phyloP scores from a whole-genome alignment of 106 monocot genomes.

The Amphibolis antarctica region DNA sequence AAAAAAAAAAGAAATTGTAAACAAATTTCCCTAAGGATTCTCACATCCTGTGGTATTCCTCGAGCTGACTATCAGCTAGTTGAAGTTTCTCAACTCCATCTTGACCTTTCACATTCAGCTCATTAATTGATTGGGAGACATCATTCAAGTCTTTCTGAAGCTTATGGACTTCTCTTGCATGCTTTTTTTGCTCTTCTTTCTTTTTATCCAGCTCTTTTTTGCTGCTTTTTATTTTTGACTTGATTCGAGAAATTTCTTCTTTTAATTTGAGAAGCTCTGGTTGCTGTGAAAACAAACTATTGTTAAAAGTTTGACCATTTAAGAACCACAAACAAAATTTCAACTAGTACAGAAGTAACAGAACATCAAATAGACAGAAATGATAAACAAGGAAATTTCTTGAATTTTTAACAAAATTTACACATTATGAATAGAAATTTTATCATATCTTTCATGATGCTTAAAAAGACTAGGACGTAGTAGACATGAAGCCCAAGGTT shows the following conservation, averaged over 20 bases:
- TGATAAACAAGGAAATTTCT: no score
- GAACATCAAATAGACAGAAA: no score
- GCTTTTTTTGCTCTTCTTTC: slow-evolving; percentile 67
- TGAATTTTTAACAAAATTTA: no score
- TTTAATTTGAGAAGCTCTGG: slow-evolving; percentile 95
- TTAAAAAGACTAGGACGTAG: no score
- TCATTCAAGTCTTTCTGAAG: slow-evolving; percentile 57
- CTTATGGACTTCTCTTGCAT: slow-evolving; percentile 54
- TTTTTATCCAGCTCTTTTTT: slow-evolving; percentile 88
- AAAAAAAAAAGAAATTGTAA: background rate
- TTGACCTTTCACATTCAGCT: slow-evolving; percentile 47
- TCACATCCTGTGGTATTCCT: slow-evolving; percentile 90
- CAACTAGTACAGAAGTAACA: no score
- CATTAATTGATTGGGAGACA: slow-evolving; percentile 34
- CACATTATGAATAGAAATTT: no score
- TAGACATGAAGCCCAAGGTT: no score
- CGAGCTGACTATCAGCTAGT: slow-evolving; percentile 64
- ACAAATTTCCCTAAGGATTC: background rate
- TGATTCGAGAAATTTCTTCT: slow-evolving; percentile 85
- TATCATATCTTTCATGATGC: no score
- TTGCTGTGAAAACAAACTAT: slow-evolving; percentile 43
- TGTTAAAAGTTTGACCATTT: slow-evolving; percentile 1
- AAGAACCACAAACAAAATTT: background rate
- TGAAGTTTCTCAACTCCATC: slow-evolving; percentile 72
- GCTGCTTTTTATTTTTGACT: slow-evolving; percentile 98